These are phyloP conservation scores for Hygrophoropsis aurantiaca DNA, from an alignment of 768 basidiomycete species.

Conservation along the genomic window DNA sequence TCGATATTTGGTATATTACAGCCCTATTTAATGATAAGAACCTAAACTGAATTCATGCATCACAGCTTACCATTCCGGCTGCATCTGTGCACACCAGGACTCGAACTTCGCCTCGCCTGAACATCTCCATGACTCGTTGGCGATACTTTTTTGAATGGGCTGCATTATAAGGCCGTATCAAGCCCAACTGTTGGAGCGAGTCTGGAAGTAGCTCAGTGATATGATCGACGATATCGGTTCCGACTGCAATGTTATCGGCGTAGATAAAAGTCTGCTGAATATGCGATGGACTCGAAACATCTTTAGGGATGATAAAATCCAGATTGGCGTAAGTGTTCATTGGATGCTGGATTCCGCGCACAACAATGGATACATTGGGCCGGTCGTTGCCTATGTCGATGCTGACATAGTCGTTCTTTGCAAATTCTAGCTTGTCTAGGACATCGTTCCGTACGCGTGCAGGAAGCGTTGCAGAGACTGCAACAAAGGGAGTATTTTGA, in stretches of 20 bases:
- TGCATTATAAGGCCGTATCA: conserved; percentile 20
- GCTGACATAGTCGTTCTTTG: conserved; percentile 11
- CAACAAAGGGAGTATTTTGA: conserved; percentile 26
- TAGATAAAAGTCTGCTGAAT: conserved; percentile 32
- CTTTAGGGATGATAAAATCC: conserved; percentile 28
- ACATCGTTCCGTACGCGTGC: conserved; percentile 25
- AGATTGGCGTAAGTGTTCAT: conserved; percentile 32
- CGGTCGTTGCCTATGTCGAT: conserved; percentile 34
- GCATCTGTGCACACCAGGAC: no score
- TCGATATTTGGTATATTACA: no score
- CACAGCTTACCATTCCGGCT: no score
- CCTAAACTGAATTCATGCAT: no score
- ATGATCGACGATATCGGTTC: conserved; percentile 24
- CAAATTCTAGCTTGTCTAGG: conserved; percentile 25
- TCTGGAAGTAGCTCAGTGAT: conserved; percentile 16
- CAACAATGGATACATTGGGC: conserved; percentile 31
- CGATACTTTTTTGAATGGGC: no score
- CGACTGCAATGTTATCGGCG: conserved; percentile 24
- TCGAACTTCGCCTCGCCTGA: no score
- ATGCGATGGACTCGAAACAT: conserved; percentile 6
- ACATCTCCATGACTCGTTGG: no score
- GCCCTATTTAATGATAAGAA: no score
- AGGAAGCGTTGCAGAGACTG: conserved; percentile 35
- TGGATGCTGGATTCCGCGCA: conserved; percentile 33
- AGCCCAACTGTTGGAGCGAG: conserved; percentile 7